Evolutionary conservation across 2,329 filamentous ascomycete species (phyloP), one percentile per base, ranked within the genome.

Genomic region (Coniella lustricola): DNA sequence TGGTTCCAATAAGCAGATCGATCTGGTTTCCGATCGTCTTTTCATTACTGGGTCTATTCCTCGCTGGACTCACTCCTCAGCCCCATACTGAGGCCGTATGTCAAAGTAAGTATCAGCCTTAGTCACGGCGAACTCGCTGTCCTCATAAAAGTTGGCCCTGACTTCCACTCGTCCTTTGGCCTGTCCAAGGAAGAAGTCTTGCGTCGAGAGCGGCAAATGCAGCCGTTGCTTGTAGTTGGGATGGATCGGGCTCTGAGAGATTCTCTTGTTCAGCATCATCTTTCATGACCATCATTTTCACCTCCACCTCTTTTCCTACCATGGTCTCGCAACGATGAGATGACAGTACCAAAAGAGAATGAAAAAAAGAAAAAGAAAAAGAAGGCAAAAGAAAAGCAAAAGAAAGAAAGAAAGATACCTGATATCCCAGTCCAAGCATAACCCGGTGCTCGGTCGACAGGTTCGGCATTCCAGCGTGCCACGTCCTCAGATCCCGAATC

Each of bases 401-500:
- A 29, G 25, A 29, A 29, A 29, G 10, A 5, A 29, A 29, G 25
- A 5, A 29, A 29, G 5, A 29, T 29, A 56, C 54, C 48, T 62
- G 56, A 33, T 62, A 62, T 2, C 57, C 58, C 18, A 59, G 34
- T 7, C 55, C 60, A 2, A 63, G 48, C 60, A 63, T 62, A 44
- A 60, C 56, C 32, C 60, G 52, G 36, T 61, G 55, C 20, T 31
- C 22, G 3, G 57, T 50, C 31, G 55, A 60, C 12, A 44, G 25
- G 20, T 64, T 64, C 3, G 62, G 61, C 61, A 64, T 63, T n/a
- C 61, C 60, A 3, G 60, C 62, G 39, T 63, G 62, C 62, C 62
- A 64, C 10, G 54, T 53, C 42, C 62, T 50, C 34, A 63, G 25
- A 43, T 63, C 62, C 42, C 62, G 55, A 18, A 64, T 51, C 53